Base-by-base conservation (phyloP, 345 rosid genomes). In the Arabidopsis suecica region DNA sequence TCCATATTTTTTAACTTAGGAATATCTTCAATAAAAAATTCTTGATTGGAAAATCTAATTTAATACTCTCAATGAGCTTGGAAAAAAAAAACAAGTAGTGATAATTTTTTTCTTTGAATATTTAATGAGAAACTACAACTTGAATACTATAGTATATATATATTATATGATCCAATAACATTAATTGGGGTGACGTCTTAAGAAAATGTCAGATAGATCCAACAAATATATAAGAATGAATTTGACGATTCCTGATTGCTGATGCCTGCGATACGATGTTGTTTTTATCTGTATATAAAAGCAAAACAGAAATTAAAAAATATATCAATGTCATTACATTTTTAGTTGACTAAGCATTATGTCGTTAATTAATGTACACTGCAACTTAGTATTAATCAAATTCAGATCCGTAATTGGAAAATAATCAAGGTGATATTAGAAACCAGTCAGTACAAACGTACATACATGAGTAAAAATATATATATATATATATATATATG, bases 251-350 rank as follows among this genome's bases (percentile, higher is more conserved):
- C 78, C 10, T 61, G 14, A 61, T 49, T 74, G 65, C 69, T 75
- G 79, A 75, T 68, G 79, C 45, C 30, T 61, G 28, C 54, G 14
- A 67, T 75, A 75, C 78, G 73, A 75, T 67, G 78, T 48, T 66
- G 54, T 20, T 74, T 67, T 48, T 36, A 45, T 74, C 14, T 28
- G 33, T 42, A 41, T 60, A 32, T 34, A 50, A 9, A 38, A 11
- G 7, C 6, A 6, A 59, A 59, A 18, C 18, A 47, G 3, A 33
- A 75, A 59, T 25, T 3, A 50, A 51, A 28, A 3, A n/a, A 49
- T 22, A 37, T 73, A 3, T 32, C n/a, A n/a, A n/a, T n/a, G n/a
- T n/a, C n/a, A n/a, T n/a, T n/a, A 5, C 13, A 28, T 11, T 66
- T 38, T 60, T 20, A 28, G 36, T 60, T 14, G 55, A 75, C 47